Percentiles rank a stretch among this genome's conserved stretches.
These are phyloP conservation scores for Chytriomyces confervae DNA, from an alignment of 192 early-diverging fungal species.

Conservation along the genomic window DNA sequence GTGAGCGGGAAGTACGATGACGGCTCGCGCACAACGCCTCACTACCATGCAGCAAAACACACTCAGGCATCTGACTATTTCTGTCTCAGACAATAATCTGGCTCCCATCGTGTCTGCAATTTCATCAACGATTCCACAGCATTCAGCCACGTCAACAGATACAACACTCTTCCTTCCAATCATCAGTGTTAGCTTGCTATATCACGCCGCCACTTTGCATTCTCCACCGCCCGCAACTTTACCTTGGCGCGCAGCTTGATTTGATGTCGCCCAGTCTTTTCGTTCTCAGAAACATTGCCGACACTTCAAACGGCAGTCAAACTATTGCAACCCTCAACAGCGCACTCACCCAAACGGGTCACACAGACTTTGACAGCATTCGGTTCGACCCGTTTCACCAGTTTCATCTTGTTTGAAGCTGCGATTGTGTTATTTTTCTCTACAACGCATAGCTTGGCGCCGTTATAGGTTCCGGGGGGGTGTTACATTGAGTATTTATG, in stretches of 20 bases:
- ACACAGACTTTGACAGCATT: neutral
- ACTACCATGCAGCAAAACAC: neutral
- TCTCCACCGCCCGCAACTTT: conserved; percentile 1
- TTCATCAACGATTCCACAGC: neutral
- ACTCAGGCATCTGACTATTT: neutral
- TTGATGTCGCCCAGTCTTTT: neutral
- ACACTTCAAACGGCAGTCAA: neutral
- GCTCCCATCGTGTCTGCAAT: neutral
- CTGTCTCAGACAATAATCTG: neutral
- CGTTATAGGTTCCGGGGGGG: neutral
- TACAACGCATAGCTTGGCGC: neutral
- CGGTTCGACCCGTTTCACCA: neutral
- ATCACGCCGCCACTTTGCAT: conserved; percentile 7
- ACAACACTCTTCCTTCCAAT: neutral
- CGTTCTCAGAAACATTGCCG: neutral
- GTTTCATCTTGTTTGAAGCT: conserved; percentile 12
- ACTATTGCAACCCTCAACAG: neutral
- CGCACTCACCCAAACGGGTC: neutral
- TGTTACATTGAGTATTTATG: neutral
- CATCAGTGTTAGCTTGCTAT: neutral
- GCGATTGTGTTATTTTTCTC: conserved; percentile 23
- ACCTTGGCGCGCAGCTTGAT: neutral
- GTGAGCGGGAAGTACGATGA: too few relatives aligned
- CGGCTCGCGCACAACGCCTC: neutral
- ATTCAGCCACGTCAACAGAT: neutral